A percentile compares a stretch with the other conserved stretches of the same genome.
Evolutionary conservation across 2,329 filamentous ascomycete genomes (phyloP).

Genomic region (Pseudocercospora eumusae): DNA sequence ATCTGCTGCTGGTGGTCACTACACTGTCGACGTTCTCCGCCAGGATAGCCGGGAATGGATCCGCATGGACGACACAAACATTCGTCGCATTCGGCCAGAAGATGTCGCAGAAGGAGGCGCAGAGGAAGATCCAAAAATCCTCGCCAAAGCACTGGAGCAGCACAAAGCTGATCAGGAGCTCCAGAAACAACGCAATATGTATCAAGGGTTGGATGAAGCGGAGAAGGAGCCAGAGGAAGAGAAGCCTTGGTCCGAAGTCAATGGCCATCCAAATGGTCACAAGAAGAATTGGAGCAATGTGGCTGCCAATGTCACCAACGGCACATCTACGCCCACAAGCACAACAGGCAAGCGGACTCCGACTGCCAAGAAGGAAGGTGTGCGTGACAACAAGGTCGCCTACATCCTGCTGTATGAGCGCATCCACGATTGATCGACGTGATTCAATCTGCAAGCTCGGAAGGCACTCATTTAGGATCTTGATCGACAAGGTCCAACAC

Average conservation of each 20-base stretch:
- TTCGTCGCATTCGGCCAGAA: slow-evolving; percentile 79
- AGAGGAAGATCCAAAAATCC: slow-evolving; percentile 73
- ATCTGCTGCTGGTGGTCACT: slow-evolving; percentile 92
- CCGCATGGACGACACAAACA: slow-evolving; percentile 88
- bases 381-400: slow-evolving; percentile 94
- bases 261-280: slow-evolving; percentile 53
- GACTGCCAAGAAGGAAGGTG: slow-evolving; percentile 51
- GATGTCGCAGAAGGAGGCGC: slow-evolving; percentile 85
- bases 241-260: slow-evolving; percentile 80
- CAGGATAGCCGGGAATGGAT: slow-evolving; percentile 97
- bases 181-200: slow-evolving; percentile 64
- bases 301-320: slow-evolving; percentile 57
- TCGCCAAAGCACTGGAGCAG: slow-evolving; percentile 65
- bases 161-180: slow-evolving; percentile 59
- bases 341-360: slow-evolving; percentile 55
- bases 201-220: slow-evolving; percentile 66
- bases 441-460: too few relatives aligned
- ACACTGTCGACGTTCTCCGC: slow-evolving; percentile 93
- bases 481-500: neutral
- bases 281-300: slow-evolving; percentile 61
- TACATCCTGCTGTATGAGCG: slow-evolving; percentile 92
- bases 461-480: too few relatives aligned
- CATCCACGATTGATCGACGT: slow-evolving; percentile 16
- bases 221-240: slow-evolving; percentile 66
- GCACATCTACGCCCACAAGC: slow-evolving; percentile 52